Conservation (phyloP, 768 basidiomycete genomes). For the Saitozyma sp. region DNA sequence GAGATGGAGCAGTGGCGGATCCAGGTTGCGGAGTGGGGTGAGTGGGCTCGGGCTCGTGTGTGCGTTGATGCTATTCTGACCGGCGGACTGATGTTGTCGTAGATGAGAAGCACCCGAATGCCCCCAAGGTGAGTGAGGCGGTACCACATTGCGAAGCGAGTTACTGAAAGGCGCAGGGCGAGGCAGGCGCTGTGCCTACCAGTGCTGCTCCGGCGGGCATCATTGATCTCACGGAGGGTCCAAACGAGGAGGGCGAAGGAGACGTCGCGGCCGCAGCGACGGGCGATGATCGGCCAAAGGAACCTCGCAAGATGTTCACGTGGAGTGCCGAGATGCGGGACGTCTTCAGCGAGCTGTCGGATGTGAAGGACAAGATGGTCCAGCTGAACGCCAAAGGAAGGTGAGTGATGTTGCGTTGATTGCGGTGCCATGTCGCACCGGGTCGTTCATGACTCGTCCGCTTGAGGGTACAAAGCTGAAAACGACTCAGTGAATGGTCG, state of each 20-base stretch:
- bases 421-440: too few species aligned
- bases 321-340: conserved; percentile 38
- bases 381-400: conserved; percentile 20
- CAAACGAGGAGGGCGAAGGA: conserved; percentile 11
- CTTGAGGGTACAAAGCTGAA: neutral
- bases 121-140: too few species aligned
- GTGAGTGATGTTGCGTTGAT: conserved; percentile 12
- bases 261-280: conserved; percentile 11
- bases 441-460: too few species aligned
- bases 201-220: neutral
- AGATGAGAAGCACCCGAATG: neutral
- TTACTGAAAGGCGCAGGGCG: neutral
- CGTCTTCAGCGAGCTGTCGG: conserved; percentile 32
- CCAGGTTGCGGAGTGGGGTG: conserved; percentile 52
- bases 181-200: neutral
- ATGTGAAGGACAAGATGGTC: conserved; percentile 29
- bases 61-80: neutral
- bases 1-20: conserved; percentile 66
- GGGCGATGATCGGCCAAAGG: conserved; percentile 20
- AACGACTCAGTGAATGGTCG: neutral
- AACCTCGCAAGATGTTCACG: conserved; percentile 30
- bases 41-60: conserved; percentile 8
- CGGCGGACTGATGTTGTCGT: neutral
- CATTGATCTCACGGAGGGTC: conserved; percentile 5
- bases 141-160: neutral